Evolutionary conservation across 345 rosid genomes (phyloP), one percentile per base, ranked within the genome.

Genomic region (Boechera retrofracta): DNA sequence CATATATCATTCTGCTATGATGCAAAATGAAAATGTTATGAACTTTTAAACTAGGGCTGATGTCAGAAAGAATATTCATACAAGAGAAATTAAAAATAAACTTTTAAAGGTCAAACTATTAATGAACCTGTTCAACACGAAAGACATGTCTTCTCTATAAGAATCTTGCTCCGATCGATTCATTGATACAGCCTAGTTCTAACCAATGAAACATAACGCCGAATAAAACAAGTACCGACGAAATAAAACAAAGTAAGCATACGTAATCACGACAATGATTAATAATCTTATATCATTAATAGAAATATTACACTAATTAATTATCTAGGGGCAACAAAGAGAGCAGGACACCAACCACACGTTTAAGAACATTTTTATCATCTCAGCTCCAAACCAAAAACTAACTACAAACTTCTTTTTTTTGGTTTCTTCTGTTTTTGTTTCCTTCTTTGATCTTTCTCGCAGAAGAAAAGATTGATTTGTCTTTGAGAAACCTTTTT

Each of bases 191-290:
- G 45, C 55, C 36, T n/a, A 62, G 29, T 62, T 32, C 35, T 58
- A 36, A 74, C 58, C 58, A 75, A 65, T 45, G 42, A 75, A 75
- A 57, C 21, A 45, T 13, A 65, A 16, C 66, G 13, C 41, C 26
- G 5, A 36, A 31, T 3, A 21, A 44, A 36, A 26, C 5, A 42
- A 52, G 41, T 69, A 52, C 39, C 47, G 49, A 52, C 11, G 47
- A 36, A 35, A 31, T 0, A 11, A 18, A 35, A 26, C 3, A 42
- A 57, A 52, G 41, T 76, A 52, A 21, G 76, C 75, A 31, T 53
- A 63, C 80, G 71, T 77, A 70, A 77, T 66, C 77, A 67, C 7
- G 16, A 66, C 54, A 49, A 48, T 67, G 62, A 67, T 67, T 71
- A n/a, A 66, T 16, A 35, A 44, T 44, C 16, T 44, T 13, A 5